Evolutionary conservation across 352 stramenopile species (phyloP), one percentile per base, ranked within the genome.

Genomic region (Phytopythium montanum): DNA sequence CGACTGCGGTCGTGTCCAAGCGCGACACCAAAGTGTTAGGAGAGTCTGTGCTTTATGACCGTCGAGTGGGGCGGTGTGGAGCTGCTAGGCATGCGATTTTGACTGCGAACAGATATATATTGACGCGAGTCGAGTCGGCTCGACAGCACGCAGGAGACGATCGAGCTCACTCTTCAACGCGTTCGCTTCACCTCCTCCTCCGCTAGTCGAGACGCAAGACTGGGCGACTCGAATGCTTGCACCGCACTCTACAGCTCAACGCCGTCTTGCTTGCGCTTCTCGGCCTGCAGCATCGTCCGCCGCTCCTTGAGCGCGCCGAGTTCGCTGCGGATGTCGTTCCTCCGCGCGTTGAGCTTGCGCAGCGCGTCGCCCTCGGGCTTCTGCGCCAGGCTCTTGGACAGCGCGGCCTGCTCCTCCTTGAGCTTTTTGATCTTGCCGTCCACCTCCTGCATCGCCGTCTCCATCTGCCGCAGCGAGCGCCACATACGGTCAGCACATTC

Each of bases 301-400:
- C 86, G 85, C 56, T 92, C 83, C 55, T 92, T 92, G 59, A 95
- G 71, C 58, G 81, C 82, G 31, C 84, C 85, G 59, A 93, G 69
- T 63, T 95, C 86, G 64, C 79, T 92, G 72, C 84, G 77, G 52
- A 95, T 95, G 60, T 90, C 84, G 66, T 92, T 95, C 69, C 83
- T 69, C 68, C 83, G 65, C 25, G 80, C 74, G 70, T 91, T 95
- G 54, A 95, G 81, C 59, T 91, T 88, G 59, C 85, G 82, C 25
- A 95, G 72, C 62, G 81, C 79, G 33, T 95, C 81, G 45, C 79
- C 81, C 54, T 93, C 81, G 21, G 86, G 80, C 63, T 88, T 87
- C 58, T 88, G 75, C 29, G 76, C 75, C 51, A 92, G 67, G 36
- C 76, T 79, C 67, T 94, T 93, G 10, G 79, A 88, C 28, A 95